phyloP scores from a whole-genome alignment of 305 asterid species.

The Solanum hybrid region DNA sequence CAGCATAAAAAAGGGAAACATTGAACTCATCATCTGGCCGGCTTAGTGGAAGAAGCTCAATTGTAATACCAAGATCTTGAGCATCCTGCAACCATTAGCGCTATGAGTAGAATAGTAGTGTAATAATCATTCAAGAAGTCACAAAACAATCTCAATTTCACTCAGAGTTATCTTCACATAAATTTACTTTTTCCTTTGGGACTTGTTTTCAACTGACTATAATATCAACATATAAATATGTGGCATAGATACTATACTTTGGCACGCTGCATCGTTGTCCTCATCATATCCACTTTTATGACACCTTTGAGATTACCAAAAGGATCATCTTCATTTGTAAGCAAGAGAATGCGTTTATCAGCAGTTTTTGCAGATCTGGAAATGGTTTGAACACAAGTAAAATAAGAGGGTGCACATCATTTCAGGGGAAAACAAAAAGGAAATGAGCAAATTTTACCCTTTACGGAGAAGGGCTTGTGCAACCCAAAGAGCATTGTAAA shows the following conservation, averaged over 20 bases:
- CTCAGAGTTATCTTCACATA: not conserved
- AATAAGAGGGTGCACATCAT: not conserved
- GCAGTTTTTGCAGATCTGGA: slow-evolving; percentile 71
- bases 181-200: not conserved
- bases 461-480: slow-evolving; percentile 91
- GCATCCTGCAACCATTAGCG: slow-evolving; percentile 54
- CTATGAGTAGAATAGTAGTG: not conserved
- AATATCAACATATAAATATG: not conserved
- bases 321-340: slow-evolving; percentile 97
- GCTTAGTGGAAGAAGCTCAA: slow-evolving; percentile 82
- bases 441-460: slow-evolving; percentile 38
- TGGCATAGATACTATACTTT: slow-evolving; percentile 36
- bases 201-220: not conserved
- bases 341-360: slow-evolving; percentile 70
- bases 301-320: slow-evolving; percentile 75
- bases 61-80: slow-evolving; percentile 84
- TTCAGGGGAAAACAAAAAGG: slow-evolving; percentile 4
- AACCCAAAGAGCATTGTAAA: slow-evolving; percentile 91
- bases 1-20: slow-evolving; percentile 68
- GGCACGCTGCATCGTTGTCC: slow-evolving; percentile 90
- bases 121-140: not conserved
- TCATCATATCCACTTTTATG: slow-evolving; percentile 80
- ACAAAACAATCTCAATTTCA: not conserved
- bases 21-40: slow-evolving; percentile 69
- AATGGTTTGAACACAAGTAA: slow-evolving; percentile 6